Evolutionary conservation across 768 basidiomycete species (phyloP).

Genomic region (Solioccasus polychromus): DNA sequence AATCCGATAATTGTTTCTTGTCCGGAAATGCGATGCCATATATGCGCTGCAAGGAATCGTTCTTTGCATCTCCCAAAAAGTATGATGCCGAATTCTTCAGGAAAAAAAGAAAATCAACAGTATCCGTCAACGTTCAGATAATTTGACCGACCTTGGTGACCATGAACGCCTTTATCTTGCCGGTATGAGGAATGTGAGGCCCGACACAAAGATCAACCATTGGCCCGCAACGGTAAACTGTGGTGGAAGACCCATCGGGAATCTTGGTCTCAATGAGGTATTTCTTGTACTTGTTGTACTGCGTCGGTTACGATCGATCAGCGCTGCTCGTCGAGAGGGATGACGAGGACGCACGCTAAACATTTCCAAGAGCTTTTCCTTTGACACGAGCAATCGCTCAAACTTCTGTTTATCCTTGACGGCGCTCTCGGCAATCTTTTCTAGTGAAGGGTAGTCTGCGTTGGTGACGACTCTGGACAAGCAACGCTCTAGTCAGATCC

Average conservation of each 20-base stretch:
- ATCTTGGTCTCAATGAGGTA: slow-evolving; percentile 95
- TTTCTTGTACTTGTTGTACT: slow-evolving; percentile 99
- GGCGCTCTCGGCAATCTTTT: slow-evolving; percentile 82
- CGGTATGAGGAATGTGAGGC: slow-evolving; percentile 97
- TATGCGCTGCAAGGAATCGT: slow-evolving; percentile 92
- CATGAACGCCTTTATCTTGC: slow-evolving; percentile 96
- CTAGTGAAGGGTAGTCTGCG: slow-evolving; percentile 83
- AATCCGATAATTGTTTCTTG: slow-evolving; percentile 89
- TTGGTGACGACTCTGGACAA: slow-evolving; percentile 65
- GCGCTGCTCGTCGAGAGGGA: background rate
- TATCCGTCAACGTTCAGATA: background rate
- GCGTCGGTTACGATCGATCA: slow-evolving; percentile 7
- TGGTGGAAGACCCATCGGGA: slow-evolving; percentile 93
- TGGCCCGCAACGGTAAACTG: slow-evolving; percentile 97
- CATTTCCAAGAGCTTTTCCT: slow-evolving; percentile 96
- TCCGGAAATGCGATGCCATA: slow-evolving; percentile 99
- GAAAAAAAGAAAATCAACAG: background rate
- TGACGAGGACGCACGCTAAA: slow-evolving; percentile 66
- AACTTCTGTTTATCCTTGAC: slow-evolving; percentile 98
- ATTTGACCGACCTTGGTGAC: slow-evolving; percentile 73
- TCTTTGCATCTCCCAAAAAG: slow-evolving; percentile 91
- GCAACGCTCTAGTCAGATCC: too few relatives aligned
- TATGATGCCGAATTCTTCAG: slow-evolving; percentile 92
- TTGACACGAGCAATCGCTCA: slow-evolving; percentile 88
- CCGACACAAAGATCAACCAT: slow-evolving; percentile 98